phyloP scores from a whole-genome alignment of 176 grass and related monocot genomes.

The maize (Zea mays) region Zm-B73-REFERENCE-NAM-5.0 NC_050105.1:124380501-124381000 shows the following conservation, averaged over 20 bases:
- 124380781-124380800: constrained; percentile 81
- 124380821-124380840: constrained; percentile 69
- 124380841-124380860: constrained; percentile 66
- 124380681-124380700: constrained; percentile 20
- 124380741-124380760: constrained; percentile 77
- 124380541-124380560: constrained; percentile 36
- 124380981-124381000: constrained; percentile 44
- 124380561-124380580: background rate
- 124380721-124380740: constrained; percentile 68
- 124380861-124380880: constrained; percentile 63
- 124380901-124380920: constrained; percentile 54
- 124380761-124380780: constrained; percentile 58
- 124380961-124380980: constrained; percentile 74
- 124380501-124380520: constrained; percentile 57
- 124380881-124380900: constrained; percentile 67
- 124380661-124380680: too few species aligned
- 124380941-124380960: constrained; percentile 65
- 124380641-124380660: too few species aligned
- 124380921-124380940: constrained; percentile 65
- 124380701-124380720: constrained; percentile 2
- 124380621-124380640: too few species aligned
- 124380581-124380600: too few species aligned
- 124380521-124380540: constrained; percentile 17
- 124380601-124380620: too few species aligned
- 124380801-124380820: constrained; percentile 50